Conservation (phyloP, 1,139 yeast genomes). For the Diutina pseudorugosa region DNA sequence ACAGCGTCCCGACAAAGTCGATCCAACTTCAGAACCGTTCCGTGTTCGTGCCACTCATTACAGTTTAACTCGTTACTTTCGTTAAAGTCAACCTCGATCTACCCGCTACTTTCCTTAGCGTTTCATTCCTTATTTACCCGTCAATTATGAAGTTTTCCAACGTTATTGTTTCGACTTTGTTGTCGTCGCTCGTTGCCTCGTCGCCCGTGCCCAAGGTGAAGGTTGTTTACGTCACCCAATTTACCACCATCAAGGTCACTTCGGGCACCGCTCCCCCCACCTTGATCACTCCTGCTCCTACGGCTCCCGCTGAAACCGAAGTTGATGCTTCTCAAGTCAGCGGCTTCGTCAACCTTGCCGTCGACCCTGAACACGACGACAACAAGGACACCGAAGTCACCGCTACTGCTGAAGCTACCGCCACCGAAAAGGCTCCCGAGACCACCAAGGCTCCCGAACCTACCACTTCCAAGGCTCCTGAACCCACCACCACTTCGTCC, state of each 20-base stretch:
- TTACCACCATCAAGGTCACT: constrained; percentile 10
- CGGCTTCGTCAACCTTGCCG: constrained; percentile 3
- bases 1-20: background rate
- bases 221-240: constrained; percentile 11
- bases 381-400: constrained; percentile 12
- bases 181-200: constrained; percentile 4
- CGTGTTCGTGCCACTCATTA: constrained; percentile 3
- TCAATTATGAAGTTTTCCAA: constrained; percentile 2
- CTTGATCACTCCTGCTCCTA: constrained; percentile 5
- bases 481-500: constrained; percentile 4
- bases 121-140: constrained; percentile 1
- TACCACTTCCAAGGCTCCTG: background rate
- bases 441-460: background rate
- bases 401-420: constrained; percentile 8
- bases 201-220: constrained; percentile 15
- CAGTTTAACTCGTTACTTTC: background rate
- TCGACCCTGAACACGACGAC: constrained; percentile 8
- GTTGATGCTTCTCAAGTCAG: constrained; percentile 5
- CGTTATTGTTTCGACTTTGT: constrained; percentile 1
- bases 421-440: background rate
- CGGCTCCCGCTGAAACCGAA: background rate
- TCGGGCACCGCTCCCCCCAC: constrained; percentile 7
- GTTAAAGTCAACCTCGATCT: background rate
- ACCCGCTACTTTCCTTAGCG: background rate
- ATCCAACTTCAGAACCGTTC: background rate